Conservation (phyloP, 78 protist genomes). For the Guillardia theta region DNA sequence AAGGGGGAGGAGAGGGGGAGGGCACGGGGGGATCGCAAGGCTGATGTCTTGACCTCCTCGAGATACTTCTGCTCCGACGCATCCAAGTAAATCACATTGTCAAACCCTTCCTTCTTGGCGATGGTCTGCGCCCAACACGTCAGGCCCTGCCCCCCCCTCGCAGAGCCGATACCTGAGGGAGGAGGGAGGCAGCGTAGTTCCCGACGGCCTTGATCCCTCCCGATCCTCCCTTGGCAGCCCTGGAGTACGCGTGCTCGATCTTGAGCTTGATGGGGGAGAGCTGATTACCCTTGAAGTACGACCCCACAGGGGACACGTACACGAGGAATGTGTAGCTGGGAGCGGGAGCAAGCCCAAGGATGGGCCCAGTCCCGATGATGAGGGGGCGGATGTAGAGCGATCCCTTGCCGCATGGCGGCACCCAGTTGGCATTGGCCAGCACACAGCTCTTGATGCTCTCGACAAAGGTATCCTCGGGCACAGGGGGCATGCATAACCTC, state of each 20-base stretch:
- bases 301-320: constrained; percentile 30
- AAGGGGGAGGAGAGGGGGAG: too few species aligned
- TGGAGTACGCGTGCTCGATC: background rate
- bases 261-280: background rate
- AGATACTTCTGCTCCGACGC: background rate
- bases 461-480: background rate
- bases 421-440: constrained; percentile 23
- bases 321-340: background rate
- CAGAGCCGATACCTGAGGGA: too few species aligned
- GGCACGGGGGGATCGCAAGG: background rate
- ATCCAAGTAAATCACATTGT: constrained; percentile 9
- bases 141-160: too few species aligned
- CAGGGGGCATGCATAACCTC: background rate
- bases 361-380: background rate
- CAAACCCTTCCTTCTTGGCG: constrained; percentile 5
- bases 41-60: background rate
- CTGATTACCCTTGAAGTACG: constrained; percentile 33
- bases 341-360: background rate
- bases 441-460: background rate
- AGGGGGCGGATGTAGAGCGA: constrained; percentile 37
- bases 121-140: too few species aligned
- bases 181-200: constrained; percentile 34
- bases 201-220: background rate
- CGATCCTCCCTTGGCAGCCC: constrained; percentile 1
- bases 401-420: constrained; percentile 15